phyloP scores from a whole-genome alignment of 768 basidiomycete genomes.

The Trametopsis cervina region DNA sequence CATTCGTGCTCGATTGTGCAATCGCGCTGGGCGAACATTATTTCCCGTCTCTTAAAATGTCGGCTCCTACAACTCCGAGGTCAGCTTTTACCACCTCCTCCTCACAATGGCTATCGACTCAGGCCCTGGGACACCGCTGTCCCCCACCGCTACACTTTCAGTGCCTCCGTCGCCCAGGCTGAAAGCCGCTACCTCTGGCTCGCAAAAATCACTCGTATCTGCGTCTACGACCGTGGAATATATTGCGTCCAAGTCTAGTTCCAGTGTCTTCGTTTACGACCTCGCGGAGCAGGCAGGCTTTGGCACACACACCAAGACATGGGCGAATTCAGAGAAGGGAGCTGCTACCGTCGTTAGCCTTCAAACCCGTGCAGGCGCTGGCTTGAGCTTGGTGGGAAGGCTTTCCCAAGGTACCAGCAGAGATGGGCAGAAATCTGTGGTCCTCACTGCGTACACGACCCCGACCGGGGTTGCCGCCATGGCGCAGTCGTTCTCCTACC shows the following conservation, averaged over 20 bases:
- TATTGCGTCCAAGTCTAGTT: slow-evolving; percentile 50
- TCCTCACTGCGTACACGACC: slow-evolving; percentile 77
- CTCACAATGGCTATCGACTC: slow-evolving; percentile 20
- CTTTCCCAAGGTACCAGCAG: slow-evolving; percentile 74
- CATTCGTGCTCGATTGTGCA: slow-evolving; percentile 7
- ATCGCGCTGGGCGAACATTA: too few relatives aligned
- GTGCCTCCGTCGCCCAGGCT: slow-evolving; percentile 24
- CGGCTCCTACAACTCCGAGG: too few relatives aligned
- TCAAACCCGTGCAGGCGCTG: slow-evolving; percentile 83
- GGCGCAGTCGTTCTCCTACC: slow-evolving; percentile 67
- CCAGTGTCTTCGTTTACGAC: slow-evolving; percentile 75
- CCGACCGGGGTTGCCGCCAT: slow-evolving; percentile 80
- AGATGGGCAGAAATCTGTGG: slow-evolving; percentile 49
- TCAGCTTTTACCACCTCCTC: too few relatives aligned
- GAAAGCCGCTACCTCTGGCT: slow-evolving; percentile 18
- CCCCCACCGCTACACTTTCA: slow-evolving; percentile 29
- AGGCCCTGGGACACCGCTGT: slow-evolving; percentile 24
- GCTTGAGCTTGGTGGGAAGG: slow-evolving; percentile 70
- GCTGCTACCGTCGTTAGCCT: slow-evolving; percentile 56
- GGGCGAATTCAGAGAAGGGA: slow-evolving; percentile 36
- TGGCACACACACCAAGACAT: slow-evolving; percentile 63
- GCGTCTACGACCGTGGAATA: slow-evolving; percentile 66
- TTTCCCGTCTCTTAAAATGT: too few relatives aligned
- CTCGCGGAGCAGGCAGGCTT: slow-evolving; percentile 82
- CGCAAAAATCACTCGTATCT: slow-evolving; percentile 22